phyloP scores from a whole-genome alignment of 768 basidiomycete genomes.

The Russula griseocarnosa region DNA sequence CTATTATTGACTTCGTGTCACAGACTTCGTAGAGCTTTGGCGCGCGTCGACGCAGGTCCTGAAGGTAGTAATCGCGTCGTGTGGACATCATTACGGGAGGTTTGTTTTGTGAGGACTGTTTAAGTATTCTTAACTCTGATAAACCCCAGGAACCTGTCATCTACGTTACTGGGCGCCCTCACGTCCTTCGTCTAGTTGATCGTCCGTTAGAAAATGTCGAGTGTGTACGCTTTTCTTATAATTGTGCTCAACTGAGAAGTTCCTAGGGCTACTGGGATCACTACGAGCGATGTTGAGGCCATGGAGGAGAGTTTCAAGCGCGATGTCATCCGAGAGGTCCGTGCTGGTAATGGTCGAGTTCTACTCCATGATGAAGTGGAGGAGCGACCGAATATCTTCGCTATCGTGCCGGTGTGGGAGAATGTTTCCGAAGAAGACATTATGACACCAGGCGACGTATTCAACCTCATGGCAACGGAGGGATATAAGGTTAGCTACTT shows the following conservation, averaged over 20 bases:
- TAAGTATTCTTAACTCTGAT: conserved; percentile 17
- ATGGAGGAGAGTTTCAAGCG: conserved; percentile 88
- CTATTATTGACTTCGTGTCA: neutral
- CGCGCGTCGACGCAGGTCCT: conserved; percentile 74
- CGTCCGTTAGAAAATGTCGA: conserved; percentile 93
- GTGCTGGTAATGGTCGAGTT: conserved; percentile 65
- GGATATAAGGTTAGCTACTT: conserved; percentile 58
- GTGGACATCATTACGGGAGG: conserved; percentile 96
- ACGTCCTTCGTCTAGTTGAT: conserved; percentile 84
- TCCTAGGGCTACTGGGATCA: conserved; percentile 84
- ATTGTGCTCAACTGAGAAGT: neutral
- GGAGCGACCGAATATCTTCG: conserved; percentile 83
- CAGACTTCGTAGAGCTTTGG: conserved; percentile 74
- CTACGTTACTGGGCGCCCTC: conserved; percentile 80
- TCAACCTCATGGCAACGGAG: conserved; percentile 66
- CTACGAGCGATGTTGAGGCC: conserved; percentile 81
- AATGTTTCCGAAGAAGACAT: conserved; percentile 75
- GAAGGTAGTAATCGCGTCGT: conserved; percentile 70
- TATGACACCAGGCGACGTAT: conserved; percentile 82
- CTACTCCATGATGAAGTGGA: conserved; percentile 95
- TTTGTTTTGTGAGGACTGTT: conserved; percentile 33
- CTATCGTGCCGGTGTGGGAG: conserved; percentile 95
- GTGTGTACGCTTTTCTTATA: conserved; percentile 44
- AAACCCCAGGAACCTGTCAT: conserved; percentile 79
- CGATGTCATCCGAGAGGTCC: conserved; percentile 83